A percentile compares a stretch with the other conserved stretches of the same genome.
Conservation (phyloP, 75 land plant genomes). For the Adiantum capillusveneris region DNA sequence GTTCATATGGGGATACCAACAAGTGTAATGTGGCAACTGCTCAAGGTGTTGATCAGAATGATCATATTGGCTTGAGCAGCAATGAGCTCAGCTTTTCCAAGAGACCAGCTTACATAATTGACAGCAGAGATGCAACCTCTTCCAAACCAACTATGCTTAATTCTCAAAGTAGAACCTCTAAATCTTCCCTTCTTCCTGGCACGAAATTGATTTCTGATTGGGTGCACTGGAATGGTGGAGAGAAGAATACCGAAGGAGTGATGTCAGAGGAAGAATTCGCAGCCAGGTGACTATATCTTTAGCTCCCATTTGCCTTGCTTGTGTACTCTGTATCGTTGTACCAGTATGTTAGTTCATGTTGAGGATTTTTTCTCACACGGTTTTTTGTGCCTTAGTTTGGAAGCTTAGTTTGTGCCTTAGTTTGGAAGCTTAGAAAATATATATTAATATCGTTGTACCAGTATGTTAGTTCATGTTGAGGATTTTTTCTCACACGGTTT, state of each 20-base stretch:
- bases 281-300: too few species aligned
- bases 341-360: too few species aligned
- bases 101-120: background rate
- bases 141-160: background rate
- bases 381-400: too few species aligned
- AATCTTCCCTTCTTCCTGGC: constrained; percentile 31
- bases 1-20: constrained; percentile 16
- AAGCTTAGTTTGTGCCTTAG: too few species aligned
- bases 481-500: too few species aligned
- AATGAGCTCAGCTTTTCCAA: background rate
- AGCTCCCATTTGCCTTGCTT: too few species aligned
- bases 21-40: background rate
- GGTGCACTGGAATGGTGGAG: constrained; percentile 43
- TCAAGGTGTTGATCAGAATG: constrained; percentile 1
- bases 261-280: constrained; percentile 33
- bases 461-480: too few species aligned
- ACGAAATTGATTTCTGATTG: constrained; percentile 73
- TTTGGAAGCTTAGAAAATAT: too few species aligned
- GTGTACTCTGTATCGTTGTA: too few species aligned
- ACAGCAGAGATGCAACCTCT: background rate
- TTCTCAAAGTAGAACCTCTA: background rate
- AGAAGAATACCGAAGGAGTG: constrained; percentile 14
- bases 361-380: too few species aligned
- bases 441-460: too few species aligned
- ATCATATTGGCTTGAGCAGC: background rate